These are phyloP conservation scores for Sphaerulina populicola DNA, from an alignment of 2,329 filamentous ascomycete species.

Conservation along the genomic window DNA sequence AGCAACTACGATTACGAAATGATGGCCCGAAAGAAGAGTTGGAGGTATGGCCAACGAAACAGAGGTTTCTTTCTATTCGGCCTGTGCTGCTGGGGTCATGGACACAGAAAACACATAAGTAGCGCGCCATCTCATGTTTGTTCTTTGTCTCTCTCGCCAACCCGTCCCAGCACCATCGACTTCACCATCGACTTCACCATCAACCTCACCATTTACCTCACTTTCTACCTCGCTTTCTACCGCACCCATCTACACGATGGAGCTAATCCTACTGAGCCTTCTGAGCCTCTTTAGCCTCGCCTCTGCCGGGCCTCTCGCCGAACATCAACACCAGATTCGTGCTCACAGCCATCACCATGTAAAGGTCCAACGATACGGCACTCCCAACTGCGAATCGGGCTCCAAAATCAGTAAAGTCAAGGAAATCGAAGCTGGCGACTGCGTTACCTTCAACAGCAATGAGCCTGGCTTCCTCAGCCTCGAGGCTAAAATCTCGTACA, in stretches of 20 bases:
- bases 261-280: neutral
- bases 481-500: neutral
- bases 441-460: neutral
- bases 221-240: neutral
- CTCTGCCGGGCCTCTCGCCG: slow-evolving; percentile 1
- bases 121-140: no score
- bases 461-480: neutral
- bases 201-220: neutral
- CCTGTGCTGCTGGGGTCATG: no score
- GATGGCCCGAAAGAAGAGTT: neutral
- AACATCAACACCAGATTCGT: neutral
- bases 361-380: neutral
- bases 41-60: no score
- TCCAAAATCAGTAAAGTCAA: neutral
- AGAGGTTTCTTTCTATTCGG: no score
- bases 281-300: slow-evolving; percentile 1
- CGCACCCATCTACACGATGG: neutral
- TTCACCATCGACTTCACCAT: neutral
- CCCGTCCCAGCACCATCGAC: neutral
- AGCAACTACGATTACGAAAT: neutral
- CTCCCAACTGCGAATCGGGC: neutral
- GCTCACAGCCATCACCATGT: slow-evolving; percentile 5
- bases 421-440: neutral
- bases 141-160: no score
- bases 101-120: no score